Evolutionary conservation across 345 rosid species (phyloP), one percentile per base, ranked within the genome.

Genomic region (Eucalyptus urophylla): DNA sequence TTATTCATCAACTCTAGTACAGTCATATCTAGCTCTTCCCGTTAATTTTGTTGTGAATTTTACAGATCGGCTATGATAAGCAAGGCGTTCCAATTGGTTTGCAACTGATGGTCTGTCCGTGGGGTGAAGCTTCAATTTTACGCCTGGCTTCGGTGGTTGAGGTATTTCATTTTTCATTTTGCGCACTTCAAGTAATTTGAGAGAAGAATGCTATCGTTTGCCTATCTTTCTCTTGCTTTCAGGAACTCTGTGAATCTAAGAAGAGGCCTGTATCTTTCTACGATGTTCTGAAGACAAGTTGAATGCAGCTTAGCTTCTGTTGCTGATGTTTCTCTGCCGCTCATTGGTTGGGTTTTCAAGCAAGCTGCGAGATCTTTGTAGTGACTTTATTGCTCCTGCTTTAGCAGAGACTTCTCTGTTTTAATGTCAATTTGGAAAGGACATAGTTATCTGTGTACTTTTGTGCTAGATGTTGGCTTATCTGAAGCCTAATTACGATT

Each of bases 21-120:
- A 60, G 14, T 58, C n/a, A 11, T 19, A 27, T 40, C 27, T 13
- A 24, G 33, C 29, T 88, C n/a, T 69, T 13, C 29, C 25, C 10
- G 12, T 58, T 49, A 40, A 19, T 81, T 89, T 86, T 86, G 6
- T 21, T 27, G 44, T 72, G 88, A 86, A 53, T 44, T 87, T 88
- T 6, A 81, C 94, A 97, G 98, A 92, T 97, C 40, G 99, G 99
- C n/a, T 95, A 96, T 91, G 99, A 96, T 92, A 97, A 96, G 91
- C 93, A 95, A 91, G 98, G 98, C 87, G 96, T 96, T 89, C 98
- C 98, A 5, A 94, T 97, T 47, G 99, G 99, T 87, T 88, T 97
- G 90, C 98, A 97, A 87, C 92, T 97, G 76, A 95, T 97, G 43
- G 97, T 97, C 50, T 92, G 95, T 17, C 98, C 98, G 80, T 97